Percentiles rank a stretch among this genome's conserved stretches.
phyloP scores from a whole-genome alignment of 805 yeast genomes.

The Lachancea mirantina region DNA sequence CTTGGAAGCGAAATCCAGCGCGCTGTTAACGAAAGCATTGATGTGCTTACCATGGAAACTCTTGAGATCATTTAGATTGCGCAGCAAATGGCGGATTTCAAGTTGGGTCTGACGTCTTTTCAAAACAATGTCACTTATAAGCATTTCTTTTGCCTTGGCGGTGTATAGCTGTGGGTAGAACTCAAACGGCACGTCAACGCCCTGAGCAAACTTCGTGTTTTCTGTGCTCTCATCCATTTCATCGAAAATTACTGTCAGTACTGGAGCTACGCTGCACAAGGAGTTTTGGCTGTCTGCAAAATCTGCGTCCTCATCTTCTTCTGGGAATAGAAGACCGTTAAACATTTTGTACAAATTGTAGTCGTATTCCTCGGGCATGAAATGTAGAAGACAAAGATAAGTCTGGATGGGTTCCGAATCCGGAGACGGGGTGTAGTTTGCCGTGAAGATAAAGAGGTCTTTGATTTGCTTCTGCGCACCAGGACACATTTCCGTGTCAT shows the following conservation, averaged over 20 bases:
- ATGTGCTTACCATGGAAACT: slow-evolving; percentile 29
- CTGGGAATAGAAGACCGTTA: slow-evolving; percentile 25
- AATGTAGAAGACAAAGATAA: slow-evolving; percentile 25
- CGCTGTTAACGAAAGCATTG: slow-evolving; percentile 21
- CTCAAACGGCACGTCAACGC: slow-evolving; percentile 28
- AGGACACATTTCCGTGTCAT: slow-evolving; percentile 20
- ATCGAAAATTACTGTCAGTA: slow-evolving; percentile 27
- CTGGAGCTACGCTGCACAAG: slow-evolving; percentile 21
- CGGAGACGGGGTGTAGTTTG: slow-evolving; percentile 19
- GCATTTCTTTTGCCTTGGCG: slow-evolving; percentile 19
- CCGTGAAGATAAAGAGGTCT: slow-evolving; percentile 23
- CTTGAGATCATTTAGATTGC: slow-evolving; percentile 22
- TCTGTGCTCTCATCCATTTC: slow-evolving; percentile 26
- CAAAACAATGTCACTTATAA: slow-evolving; percentile 20
- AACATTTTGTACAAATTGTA: slow-evolving; percentile 29
- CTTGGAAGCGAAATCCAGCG: slow-evolving; percentile 21
- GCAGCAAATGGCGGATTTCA: slow-evolving; percentile 14
- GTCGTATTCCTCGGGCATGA: slow-evolving; percentile 30
- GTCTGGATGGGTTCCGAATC: slow-evolving; percentile 19
- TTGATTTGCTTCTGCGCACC: slow-evolving; percentile 10
- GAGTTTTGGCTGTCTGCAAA: slow-evolving; percentile 21
- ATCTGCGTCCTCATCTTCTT: slow-evolving; percentile 14
- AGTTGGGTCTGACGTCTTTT: slow-evolving; percentile 19
- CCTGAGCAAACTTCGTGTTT: slow-evolving; percentile 14
- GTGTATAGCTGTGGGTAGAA: slow-evolving; percentile 31